phyloP scores from a whole-genome alignment of 208 protist species.

The Kentomonas sorsogonicus region DNA sequence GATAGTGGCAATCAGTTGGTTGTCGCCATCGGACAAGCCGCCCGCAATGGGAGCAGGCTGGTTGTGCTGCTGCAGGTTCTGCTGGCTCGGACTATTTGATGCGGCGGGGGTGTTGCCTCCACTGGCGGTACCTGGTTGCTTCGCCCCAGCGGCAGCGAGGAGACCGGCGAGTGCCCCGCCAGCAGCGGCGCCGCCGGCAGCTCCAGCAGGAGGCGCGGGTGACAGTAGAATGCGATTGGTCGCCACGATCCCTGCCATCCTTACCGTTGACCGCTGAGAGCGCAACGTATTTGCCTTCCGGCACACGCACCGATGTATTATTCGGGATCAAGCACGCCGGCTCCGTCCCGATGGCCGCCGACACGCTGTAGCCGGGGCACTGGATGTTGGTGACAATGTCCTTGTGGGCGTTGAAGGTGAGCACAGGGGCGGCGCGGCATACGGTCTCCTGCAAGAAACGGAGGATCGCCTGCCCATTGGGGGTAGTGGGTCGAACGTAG shows the following conservation, averaged over 20 bases:
- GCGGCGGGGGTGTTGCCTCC: constrained; percentile 12
- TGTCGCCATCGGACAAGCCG: constrained; percentile 33
- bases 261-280: constrained; percentile 38
- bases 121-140: neutral
- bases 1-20: constrained; percentile 42
- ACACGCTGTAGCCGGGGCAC: constrained; percentile 53
- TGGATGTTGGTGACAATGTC: constrained; percentile 39
- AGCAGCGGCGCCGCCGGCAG: neutral
- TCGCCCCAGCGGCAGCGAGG: constrained; percentile 2
- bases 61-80: neutral
- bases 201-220: neutral
- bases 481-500: constrained; percentile 24
- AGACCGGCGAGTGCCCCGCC: constrained; percentile 6
- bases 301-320: constrained; percentile 34
- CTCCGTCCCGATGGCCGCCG: constrained; percentile 38
- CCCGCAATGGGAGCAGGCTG: neutral
- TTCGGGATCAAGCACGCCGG: constrained; percentile 33
- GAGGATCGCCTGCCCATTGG: constrained; percentile 38
- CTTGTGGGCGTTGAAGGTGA: constrained; percentile 37
- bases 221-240: constrained; percentile 36
- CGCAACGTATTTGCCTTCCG: constrained; percentile 19
- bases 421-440: constrained; percentile 38
- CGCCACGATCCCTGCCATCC: constrained; percentile 31
- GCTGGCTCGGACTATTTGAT: neutral
- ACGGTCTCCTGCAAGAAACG: constrained; percentile 56